These are phyloP conservation scores for Aspergillus indologenus DNA, from an alignment of 495 filamentous ascomycete species.

Conservation along the genomic window DNA sequence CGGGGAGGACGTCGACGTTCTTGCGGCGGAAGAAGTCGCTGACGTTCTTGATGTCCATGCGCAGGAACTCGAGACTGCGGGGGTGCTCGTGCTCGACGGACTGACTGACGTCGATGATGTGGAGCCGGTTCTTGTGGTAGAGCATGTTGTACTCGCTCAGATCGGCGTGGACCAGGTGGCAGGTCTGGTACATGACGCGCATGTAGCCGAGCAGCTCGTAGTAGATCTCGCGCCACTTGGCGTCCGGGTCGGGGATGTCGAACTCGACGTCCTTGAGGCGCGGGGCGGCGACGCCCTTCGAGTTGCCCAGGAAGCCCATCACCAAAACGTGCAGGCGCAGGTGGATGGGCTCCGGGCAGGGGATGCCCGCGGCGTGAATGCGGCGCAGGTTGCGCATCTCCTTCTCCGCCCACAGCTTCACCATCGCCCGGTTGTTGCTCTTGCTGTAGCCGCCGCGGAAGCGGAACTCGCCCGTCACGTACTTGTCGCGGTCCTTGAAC, in stretches of 20 bases:
- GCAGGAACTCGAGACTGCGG: constrained; percentile 81
- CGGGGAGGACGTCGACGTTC: constrained; percentile 72
- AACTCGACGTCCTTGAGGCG: constrained; percentile 74
- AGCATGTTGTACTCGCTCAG: constrained; percentile 96
- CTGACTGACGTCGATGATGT: constrained; percentile 96
- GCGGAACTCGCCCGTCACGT: constrained; percentile 88
- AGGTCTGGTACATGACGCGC: constrained; percentile 86
- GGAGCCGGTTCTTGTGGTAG: constrained; percentile 78
- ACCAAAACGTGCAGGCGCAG: constrained; percentile 87
- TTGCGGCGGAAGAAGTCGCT: constrained; percentile 86
- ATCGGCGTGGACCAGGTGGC: constrained; percentile 90
- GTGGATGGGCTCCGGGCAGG: constrained; percentile 83
- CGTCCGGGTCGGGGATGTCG: constrained; percentile 50
- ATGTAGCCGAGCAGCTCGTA: constrained; percentile 81
- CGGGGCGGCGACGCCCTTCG: constrained; percentile 80
- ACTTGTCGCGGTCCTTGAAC: constrained; percentile 95
- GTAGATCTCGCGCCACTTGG: constrained; percentile 73
- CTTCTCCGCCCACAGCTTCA: constrained; percentile 97
- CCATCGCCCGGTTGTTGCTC: constrained; percentile 88
- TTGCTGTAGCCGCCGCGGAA: constrained; percentile 84
- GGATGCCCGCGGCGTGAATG: constrained; percentile 76
- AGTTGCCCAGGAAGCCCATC: constrained; percentile 89
- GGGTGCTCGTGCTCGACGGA: constrained; percentile 96
- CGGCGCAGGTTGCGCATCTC: constrained; percentile 92
- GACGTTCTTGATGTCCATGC: constrained; percentile 97